Base-by-base conservation (phyloP, 1,139 yeast species). In the Pichia sp. region DNA sequence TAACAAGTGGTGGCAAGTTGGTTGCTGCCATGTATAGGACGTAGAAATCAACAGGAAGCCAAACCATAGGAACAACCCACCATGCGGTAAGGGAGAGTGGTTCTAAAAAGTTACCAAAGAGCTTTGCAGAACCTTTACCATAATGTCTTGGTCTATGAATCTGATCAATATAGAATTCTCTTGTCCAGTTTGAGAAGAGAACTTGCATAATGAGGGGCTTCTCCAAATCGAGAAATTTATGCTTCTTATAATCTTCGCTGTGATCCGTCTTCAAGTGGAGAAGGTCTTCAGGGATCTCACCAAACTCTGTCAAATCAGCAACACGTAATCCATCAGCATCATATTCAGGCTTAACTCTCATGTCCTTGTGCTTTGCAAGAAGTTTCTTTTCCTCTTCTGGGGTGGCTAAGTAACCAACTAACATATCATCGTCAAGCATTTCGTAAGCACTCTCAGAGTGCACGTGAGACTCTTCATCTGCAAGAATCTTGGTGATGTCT, bases 111-210 rank as follows among this genome's bases (percentile, higher is more conserved):
- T 79, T 78, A 39, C 88, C 88, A 56, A 81, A 81, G 34, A 81
- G 53, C 6, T 88, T 96, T 13, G 98, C 98, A 3, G 96, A 84
- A 9, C 96, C 96, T 50, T 78, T 70, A 47, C 86, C 86, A 52
- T 79, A 81, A 61, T 91, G 98, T 56, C 98, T 79, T 38, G 98
- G 98, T 59, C 96, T 77, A 61, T 91, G 98, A 30, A 91, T 93
- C 62, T 91, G 97, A 57, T 87, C 96, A 55, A 91, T 69, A 59
- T 91, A 91, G 55, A 91, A 91, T 33, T 84, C 94, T 58, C 85
- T 88, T 30, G 82, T 55, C 66, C 86, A 91, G 31, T 72, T 69
- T 29, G 87, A 77, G 43, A 71, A 67, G 42, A 85, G 62, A 35
- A 91, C 84, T 64, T 91, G 98, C 61, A 73, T 57, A 37, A 91